phyloP scores from a whole-genome alignment of 768 basidiomycete species.

The Dioszegia hungarica region DNA sequence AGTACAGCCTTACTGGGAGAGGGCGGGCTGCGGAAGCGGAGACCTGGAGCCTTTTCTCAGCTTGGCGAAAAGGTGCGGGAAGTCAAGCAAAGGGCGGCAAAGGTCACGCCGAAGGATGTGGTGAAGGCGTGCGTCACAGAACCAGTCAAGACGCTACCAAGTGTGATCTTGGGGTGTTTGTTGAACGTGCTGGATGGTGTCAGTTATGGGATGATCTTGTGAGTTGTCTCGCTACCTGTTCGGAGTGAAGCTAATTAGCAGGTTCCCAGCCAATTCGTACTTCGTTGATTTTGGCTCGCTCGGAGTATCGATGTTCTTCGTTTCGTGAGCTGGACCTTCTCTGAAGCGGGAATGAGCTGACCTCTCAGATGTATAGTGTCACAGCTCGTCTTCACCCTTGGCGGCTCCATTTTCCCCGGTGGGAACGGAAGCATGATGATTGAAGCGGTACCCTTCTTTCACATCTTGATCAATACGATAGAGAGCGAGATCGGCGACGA shows the following conservation, averaged over 20 bases:
- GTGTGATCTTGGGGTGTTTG: constrained; percentile 74
- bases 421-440: constrained; percentile 69
- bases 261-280: constrained; percentile 77
- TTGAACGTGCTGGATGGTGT: constrained; percentile 92
- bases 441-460: constrained; percentile 96
- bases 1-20: constrained; percentile 22
- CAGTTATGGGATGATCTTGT: constrained; percentile 77
- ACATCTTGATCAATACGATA: constrained; percentile 78
- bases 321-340: constrained; percentile 56
- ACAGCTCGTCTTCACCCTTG: constrained; percentile 77
- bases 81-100: constrained; percentile 15
- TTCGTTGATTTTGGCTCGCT: constrained; percentile 76
- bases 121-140: constrained; percentile 29
- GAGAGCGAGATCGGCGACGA: constrained; percentile 66
- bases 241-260: constrained; percentile 52
- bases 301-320: constrained; percentile 94
- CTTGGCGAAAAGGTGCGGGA: constrained; percentile 6
- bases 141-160: constrained; percentile 58
- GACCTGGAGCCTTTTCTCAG: constrained; percentile 8
- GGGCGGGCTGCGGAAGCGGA: constrained; percentile 4
- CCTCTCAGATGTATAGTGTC: constrained; percentile 62
- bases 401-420: constrained; percentile 75
- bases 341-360: constrained; percentile 9
- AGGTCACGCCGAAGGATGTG: constrained; percentile 36
- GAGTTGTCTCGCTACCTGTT: constrained; percentile 8